Base-by-base conservation (phyloP, 2,329 filamentous ascomycete genomes). In the Sporothrix euskadiensis region DNA sequence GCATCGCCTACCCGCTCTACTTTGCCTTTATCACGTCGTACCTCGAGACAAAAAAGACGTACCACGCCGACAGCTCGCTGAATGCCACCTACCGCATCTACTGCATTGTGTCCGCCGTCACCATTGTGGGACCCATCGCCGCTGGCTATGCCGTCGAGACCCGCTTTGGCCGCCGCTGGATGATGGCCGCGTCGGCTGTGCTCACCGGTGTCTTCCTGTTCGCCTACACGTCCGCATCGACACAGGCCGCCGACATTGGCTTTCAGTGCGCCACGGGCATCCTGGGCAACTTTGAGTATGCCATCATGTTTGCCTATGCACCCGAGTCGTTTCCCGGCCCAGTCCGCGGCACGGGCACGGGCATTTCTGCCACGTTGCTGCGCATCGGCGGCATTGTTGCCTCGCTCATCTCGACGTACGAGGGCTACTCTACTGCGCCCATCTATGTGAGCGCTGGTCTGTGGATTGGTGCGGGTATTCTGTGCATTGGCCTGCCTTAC, bases 311-410 rank as follows among this genome's bases (percentile, higher is more conserved):
- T 78, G 88, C 89, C 0, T 94, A 93, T 77, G 94, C 92, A 0
- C 92, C 92, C 0, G 92, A 94, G 78, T 85, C 94, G 47, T 95
- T 94, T 77, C 89, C 91, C 0, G 94, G 92, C 92, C 92, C 71
- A 89, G 89, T 94, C 78, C 86, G 92, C 0, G 92, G 92, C 0
- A 94, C 92, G 0, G 93, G 92, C 0, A 95, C 94, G 79, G 92
- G 92, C 0, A 81, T 95, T 59, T 90, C 91, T 0, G 92, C 92
- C 3, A 90, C 88, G 89, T 87, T 1, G 92, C 92, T 0, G 91
- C 80, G 82, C 22, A 52, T 74, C 9, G 73, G 74, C 16, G 74
- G 73, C 6, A 65, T 75, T 1, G 59, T 71, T 1, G 74, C 74
- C 4, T 74, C 74, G 22, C n/a, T 75, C 14, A 72, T 74, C 26